Evolutionary conservation across 1,139 yeast genomes (phyloP).

Genomic region (Debaryomyces fabryi): DNA sequence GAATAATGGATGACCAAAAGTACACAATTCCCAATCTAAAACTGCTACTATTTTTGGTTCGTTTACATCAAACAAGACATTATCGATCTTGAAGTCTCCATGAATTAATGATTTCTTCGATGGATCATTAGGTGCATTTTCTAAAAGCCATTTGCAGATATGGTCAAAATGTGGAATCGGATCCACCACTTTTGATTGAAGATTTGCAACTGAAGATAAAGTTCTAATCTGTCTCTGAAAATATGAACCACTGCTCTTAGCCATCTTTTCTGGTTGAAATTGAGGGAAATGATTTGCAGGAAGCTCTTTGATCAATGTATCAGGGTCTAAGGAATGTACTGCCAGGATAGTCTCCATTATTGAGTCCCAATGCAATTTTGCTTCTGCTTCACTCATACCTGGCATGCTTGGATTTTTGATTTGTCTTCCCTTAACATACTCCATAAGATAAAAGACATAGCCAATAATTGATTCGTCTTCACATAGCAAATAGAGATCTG

Average conservation of each 20-base stretch:
- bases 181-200: conserved; percentile 55
- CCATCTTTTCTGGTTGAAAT: conserved; percentile 33
- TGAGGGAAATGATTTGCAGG: conserved; percentile 53
- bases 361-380: conserved; percentile 48
- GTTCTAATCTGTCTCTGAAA: conserved; percentile 61
- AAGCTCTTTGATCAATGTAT: conserved; percentile 43
- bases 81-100: conserved; percentile 72
- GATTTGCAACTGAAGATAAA: conserved; percentile 46
- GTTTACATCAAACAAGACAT: conserved; percentile 55
- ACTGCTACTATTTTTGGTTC: conserved; percentile 57
- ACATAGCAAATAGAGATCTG: conserved; percentile 49
- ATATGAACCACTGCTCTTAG: conserved; percentile 36
- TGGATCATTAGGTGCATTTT: conserved; percentile 52
- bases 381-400: conserved; percentile 29
- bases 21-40: conserved; percentile 71
- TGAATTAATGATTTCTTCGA: conserved; percentile 53
- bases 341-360: conserved; percentile 54
- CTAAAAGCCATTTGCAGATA: conserved; percentile 46
- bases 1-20: conserved; percentile 68
- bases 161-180: conserved; percentile 53
- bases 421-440: conserved; percentile 59
- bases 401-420: conserved; percentile 60
- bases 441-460: conserved; percentile 61
- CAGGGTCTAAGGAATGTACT: conserved; percentile 56
- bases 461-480: conserved; percentile 56